These are phyloP conservation scores for Astrephomene gubernaculifera DNA, from an alignment of 139 green algal genomes.

Conservation along the genomic window DNA sequence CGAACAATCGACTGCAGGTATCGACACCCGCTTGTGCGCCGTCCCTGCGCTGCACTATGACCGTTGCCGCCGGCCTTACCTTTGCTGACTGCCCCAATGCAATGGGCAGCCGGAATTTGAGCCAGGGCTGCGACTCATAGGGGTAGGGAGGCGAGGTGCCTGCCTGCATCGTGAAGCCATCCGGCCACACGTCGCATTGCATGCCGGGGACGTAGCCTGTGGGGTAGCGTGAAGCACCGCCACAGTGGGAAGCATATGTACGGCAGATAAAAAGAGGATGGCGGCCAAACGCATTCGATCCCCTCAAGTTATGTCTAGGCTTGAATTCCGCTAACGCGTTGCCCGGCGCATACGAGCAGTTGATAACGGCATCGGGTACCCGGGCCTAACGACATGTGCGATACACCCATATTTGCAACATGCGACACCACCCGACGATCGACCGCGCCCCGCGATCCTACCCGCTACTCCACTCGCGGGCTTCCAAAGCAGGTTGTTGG, in stretches of 20 bases:
- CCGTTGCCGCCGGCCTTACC: too few species aligned
- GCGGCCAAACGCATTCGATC: not conserved
- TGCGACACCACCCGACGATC: not conserved
- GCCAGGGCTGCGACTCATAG: too few species aligned
- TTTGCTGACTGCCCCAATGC: not conserved
- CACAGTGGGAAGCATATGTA: not conserved
- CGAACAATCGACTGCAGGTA: too few species aligned
- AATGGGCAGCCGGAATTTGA: conserved; percentile 14
- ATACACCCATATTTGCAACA: not conserved
- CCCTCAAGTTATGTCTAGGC: not conserved
- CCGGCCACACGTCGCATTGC: conserved; percentile 33
- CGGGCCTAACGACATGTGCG: not conserved
- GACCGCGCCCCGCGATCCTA: too few species aligned
- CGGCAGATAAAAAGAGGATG: not conserved
- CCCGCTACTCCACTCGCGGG: conserved; percentile 4
- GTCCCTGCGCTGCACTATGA: too few species aligned
- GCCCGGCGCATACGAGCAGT: not conserved
- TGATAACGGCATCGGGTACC: not conserved
- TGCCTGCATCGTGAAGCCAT: too few species aligned
- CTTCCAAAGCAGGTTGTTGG: conserved; percentile 16
- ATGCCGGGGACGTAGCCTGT: conserved; percentile 38
- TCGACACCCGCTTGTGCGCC: too few species aligned
- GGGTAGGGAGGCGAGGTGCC: too few species aligned
- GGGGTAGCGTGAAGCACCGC: not conserved
- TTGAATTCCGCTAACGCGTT: not conserved